Evolutionary conservation across 306 rosid genomes (phyloP).

Genomic region (Cicer yamashitae): DNA sequence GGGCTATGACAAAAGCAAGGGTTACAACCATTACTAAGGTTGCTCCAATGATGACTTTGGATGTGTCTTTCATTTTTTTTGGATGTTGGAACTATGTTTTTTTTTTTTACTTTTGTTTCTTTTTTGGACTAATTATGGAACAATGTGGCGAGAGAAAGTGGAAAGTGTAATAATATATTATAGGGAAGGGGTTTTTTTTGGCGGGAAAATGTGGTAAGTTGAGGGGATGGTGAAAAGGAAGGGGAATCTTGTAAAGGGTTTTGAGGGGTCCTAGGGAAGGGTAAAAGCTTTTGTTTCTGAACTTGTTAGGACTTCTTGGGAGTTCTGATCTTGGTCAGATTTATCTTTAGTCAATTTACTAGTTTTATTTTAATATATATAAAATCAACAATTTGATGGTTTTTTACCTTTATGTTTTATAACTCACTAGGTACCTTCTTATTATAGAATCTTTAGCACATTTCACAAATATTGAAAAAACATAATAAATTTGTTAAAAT

Average conservation of each 20-base stretch:
- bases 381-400: no score
- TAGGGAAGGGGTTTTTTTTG: slow-evolving; percentile 45
- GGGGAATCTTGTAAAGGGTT: slow-evolving; percentile 49
- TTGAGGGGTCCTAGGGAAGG: slow-evolving; percentile 52
- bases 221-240: slow-evolving; percentile 23
- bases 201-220: slow-evolving; percentile 64
- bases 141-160: neutral
- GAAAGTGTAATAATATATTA: slow-evolving; percentile 30
- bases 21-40: slow-evolving; percentile 80
- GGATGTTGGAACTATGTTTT: neutral
- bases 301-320: neutral
- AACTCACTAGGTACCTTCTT: no score
- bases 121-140: neutral
- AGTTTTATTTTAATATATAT: no score
- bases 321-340: slow-evolving; percentile 50
- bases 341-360: slow-evolving; percentile 38
- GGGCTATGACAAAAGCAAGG: slow-evolving; percentile 83
- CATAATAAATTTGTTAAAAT: no score
- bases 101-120: slow-evolving; percentile 14
- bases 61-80: slow-evolving; percentile 65
- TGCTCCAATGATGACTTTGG: slow-evolving; percentile 87
- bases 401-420: neutral
- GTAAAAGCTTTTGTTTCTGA: slow-evolving; percentile 53
- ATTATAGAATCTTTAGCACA: no score
- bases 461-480: no score